phyloP scores from a whole-genome alignment of 148 eudicot genomes.

The Silene latifolia region DNA sequence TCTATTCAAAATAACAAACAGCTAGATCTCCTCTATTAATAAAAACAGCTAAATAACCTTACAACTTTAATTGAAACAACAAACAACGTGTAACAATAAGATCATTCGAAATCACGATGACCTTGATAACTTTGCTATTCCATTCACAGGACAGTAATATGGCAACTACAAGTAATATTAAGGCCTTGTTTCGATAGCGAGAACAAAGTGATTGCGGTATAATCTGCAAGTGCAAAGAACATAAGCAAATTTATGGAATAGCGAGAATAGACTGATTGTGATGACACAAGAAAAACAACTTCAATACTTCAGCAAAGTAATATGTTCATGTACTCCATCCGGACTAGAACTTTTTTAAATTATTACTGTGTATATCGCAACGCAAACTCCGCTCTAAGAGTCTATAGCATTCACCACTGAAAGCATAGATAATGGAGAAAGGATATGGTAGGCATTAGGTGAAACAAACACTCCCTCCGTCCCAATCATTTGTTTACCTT shows the following conservation, averaged over 20 bases:
- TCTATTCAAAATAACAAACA: too few relatives aligned
- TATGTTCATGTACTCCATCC: neutral
- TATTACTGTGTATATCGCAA: neutral
- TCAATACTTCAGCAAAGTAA: neutral
- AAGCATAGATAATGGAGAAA: neutral
- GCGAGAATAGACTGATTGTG: neutral
- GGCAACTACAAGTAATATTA: too few relatives aligned
- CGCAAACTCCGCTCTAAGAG: neutral
- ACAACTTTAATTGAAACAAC: too few relatives aligned
- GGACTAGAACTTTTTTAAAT: neutral
- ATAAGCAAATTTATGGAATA: neutral
- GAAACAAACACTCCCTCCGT: neutral
- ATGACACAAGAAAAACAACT: neutral
- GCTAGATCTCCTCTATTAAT: too few relatives aligned
- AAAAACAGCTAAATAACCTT: too few relatives aligned
- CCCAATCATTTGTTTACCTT: too few relatives aligned
- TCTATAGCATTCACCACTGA: neutral
- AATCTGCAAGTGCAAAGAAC: conserved; percentile 49
- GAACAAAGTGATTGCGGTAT: conserved; percentile 93
- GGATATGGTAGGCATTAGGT: neutral
- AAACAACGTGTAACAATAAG: too few relatives aligned
- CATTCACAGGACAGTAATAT: too few relatives aligned
- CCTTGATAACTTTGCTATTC: too few relatives aligned
- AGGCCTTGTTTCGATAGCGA: conserved; percentile 34
- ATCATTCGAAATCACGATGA: too few relatives aligned